Percentiles rank a stretch among this genome's conserved stretches.
Evolutionary conservation across 768 basidiomycete genomes (phyloP).

Genomic region (Dioszegia hungarica): DNA sequence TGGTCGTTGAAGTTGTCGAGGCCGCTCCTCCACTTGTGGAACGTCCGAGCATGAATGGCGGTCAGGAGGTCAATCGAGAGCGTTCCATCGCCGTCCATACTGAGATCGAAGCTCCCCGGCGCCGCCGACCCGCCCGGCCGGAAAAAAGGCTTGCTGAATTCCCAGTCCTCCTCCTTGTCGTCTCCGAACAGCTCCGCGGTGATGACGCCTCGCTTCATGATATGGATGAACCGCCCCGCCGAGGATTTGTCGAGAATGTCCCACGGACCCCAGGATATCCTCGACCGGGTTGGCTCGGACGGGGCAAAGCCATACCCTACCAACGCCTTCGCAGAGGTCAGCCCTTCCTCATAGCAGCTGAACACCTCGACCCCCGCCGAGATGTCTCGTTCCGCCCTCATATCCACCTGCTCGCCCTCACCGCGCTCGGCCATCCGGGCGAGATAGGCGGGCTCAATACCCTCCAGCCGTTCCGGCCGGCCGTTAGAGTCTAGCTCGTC

Average conservation of each 20-base stretch:
- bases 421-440: not conserved
- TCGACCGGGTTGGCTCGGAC: not conserved
- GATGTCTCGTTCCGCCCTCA: constrained; percentile 12
- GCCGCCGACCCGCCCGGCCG: not conserved
- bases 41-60: not conserved
- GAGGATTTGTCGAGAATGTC: not conserved
- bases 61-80: not conserved
- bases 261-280: not conserved
- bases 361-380: constrained; percentile 14
- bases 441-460: not conserved
- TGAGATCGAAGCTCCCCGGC: too few relatives aligned
- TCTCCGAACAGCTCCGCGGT: too few relatives aligned
- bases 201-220: not conserved
- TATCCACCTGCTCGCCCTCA: constrained; percentile 9
- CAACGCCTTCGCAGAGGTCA: constrained; percentile 9
- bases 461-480: not conserved
- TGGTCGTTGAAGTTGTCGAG: not conserved
- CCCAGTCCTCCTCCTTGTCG: too few relatives aligned
- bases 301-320: constrained; percentile 22
- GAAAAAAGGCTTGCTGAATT: not conserved
- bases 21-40: too few relatives aligned
- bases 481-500: not conserved
- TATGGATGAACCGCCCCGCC: not conserved
- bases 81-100: not conserved
- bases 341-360: constrained; percentile 14